A percentile compares a stretch with the other conserved stretches of the same genome.
Evolutionary conservation across 2,329 filamentous ascomycete species (phyloP).

Genomic region (Teratosphaeria epicoccoides): DNA sequence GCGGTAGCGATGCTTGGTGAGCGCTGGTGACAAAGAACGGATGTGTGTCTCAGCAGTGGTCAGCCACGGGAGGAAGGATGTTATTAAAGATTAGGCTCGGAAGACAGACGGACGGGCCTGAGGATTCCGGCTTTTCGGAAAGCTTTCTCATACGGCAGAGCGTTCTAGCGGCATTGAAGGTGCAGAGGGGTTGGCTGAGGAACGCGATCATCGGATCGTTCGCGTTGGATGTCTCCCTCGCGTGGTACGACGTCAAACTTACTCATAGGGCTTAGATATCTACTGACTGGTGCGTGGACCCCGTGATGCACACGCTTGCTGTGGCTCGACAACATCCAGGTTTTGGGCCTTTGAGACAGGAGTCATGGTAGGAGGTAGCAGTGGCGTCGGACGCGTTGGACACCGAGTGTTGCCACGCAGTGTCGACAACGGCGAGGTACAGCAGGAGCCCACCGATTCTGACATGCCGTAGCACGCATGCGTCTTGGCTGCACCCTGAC

Average conservation of each 20-base stretch:
- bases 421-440: slow-evolving; percentile 2
- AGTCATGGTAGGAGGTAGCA: neutral
- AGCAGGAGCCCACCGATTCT: neutral
- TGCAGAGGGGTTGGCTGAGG: neutral
- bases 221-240: neutral
- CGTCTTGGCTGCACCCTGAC: neutral
- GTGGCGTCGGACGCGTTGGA: neutral
- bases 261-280: neutral
- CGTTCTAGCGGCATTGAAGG: neutral
- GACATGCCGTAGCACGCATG: slow-evolving; percentile 5
- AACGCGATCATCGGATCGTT: too few relatives aligned
- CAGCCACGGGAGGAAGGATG: neutral
- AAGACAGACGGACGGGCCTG: neutral
- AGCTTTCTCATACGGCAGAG: too few relatives aligned
- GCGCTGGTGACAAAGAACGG: neutral
- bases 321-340: neutral
- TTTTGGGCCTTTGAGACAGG: neutral
- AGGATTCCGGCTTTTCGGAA: neutral
- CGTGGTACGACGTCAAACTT: neutral
- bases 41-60: neutral
- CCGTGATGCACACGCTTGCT: neutral
- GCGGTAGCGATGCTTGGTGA: neutral
- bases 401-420: neutral
- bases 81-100: neutral
- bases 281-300: neutral